phyloP scores from a whole-genome alignment of 257 asterid species.

The Nicotiana otophora region DNA sequence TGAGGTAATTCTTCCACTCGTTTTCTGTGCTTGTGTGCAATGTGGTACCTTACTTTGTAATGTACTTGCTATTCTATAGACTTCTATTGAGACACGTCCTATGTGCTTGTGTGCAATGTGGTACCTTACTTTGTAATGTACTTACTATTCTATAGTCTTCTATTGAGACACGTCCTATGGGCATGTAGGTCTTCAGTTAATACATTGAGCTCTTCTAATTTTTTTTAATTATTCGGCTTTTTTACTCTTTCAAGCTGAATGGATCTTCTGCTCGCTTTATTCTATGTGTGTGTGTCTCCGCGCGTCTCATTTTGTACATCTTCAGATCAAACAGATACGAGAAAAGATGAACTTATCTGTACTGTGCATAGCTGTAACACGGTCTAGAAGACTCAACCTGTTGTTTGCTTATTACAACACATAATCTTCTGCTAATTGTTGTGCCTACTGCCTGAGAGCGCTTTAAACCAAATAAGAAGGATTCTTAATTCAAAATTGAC shows the following conservation, averaged over 20 bases:
- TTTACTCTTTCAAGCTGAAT: background rate
- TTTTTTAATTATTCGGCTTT: background rate
- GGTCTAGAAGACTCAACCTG: background rate
- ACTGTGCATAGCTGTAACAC: background rate
- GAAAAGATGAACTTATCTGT: background rate
- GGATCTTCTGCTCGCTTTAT: background rate
- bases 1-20: conserved; percentile 40
- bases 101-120: background rate
- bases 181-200: background rate
- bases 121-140: background rate
- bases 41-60: background rate
- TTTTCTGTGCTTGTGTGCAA: background rate
- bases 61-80: background rate
- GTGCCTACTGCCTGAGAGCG: background rate
- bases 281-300: background rate
- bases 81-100: background rate
- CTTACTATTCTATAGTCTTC: background rate
- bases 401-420: background rate
- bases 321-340: background rate
- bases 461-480: background rate
- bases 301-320: background rate
- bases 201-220: background rate
- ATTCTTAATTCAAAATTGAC: background rate
- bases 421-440: background rate
- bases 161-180: background rate